Percentiles rank a stretch among this genome's conserved stretches.
phyloP scores from a whole-genome alignment of 1,284 basidiomycete species.

The Ceratobasidium sp. region DNA sequence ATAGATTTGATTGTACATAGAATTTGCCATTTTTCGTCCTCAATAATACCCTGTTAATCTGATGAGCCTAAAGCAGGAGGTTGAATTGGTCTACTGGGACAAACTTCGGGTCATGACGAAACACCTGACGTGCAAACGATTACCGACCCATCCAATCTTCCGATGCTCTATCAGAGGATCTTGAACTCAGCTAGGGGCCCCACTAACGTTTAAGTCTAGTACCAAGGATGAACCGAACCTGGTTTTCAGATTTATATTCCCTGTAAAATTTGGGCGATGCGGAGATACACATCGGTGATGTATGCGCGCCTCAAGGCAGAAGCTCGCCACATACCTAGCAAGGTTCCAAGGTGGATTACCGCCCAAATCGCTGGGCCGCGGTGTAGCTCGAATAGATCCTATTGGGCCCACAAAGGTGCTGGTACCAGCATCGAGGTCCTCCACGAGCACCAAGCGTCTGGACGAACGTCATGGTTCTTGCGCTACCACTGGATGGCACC shows the following conservation, averaged over 20 bases:
- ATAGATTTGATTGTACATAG: constrained; percentile 35
- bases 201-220: not conserved
- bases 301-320: constrained; percentile 3
- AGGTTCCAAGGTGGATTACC: not conserved
- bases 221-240: not conserved
- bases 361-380: not conserved
- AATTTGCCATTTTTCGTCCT: constrained; percentile 1
- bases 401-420: not conserved
- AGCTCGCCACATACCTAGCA: not conserved
- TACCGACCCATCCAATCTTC: constrained; percentile 6
- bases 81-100: constrained; percentile 29
- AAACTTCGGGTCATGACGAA: constrained; percentile 27
- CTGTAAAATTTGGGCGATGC: not conserved
- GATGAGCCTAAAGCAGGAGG: not conserved
- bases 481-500: not conserved
- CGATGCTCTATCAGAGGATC: constrained; percentile 3
- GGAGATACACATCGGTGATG: constrained; percentile 18
- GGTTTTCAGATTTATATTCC: not conserved
- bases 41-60: constrained; percentile 13
- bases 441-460: not conserved
- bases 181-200: not conserved
- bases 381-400: not conserved
- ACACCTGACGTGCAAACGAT: constrained; percentile 31
- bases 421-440: not conserved
- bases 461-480: not conserved